Conservation (phyloP, 345 rosid species). For the Salix caprea region DNA sequence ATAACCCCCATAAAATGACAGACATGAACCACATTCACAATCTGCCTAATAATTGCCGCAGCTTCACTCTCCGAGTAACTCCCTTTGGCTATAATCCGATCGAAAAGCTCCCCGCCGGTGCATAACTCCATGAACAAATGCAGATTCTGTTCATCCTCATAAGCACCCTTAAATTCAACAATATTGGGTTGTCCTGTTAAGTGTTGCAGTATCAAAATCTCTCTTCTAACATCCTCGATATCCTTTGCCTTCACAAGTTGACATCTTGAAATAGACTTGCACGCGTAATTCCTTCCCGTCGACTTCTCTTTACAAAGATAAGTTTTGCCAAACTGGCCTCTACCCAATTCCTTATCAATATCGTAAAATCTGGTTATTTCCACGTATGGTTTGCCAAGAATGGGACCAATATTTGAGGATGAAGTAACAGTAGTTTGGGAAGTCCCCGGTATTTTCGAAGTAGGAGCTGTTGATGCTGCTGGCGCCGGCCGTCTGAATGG, state of each 20-base stretch:
- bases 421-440: not conserved
- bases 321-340: constrained; percentile 29
- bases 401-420: constrained; percentile 27
- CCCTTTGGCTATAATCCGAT: constrained; percentile 22
- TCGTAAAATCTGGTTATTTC: constrained; percentile 20
- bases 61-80: constrained; percentile 26
- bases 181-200: constrained; percentile 30
- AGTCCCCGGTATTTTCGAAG: constrained; percentile 7
- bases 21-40: constrained; percentile 31
- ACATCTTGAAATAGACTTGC: constrained; percentile 23
- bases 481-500: not conserved
- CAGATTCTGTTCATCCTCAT: constrained; percentile 21
- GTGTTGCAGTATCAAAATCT: constrained; percentile 26
- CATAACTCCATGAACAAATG: constrained; percentile 31
- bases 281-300: constrained; percentile 14
- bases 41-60: constrained; percentile 15
- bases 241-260: constrained; percentile 19
- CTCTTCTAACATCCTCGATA: constrained; percentile 23
- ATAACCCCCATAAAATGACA: constrained; percentile 37
- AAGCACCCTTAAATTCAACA: constrained; percentile 33
- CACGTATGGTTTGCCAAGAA: constrained; percentile 23
- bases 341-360: constrained; percentile 22
- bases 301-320: constrained; percentile 22
- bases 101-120: constrained; percentile 36
- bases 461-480: not conserved